Evolutionary conservation across 768 basidiomycete genomes (phyloP).

Genomic region (Candolleomyces eurysporus): DNA sequence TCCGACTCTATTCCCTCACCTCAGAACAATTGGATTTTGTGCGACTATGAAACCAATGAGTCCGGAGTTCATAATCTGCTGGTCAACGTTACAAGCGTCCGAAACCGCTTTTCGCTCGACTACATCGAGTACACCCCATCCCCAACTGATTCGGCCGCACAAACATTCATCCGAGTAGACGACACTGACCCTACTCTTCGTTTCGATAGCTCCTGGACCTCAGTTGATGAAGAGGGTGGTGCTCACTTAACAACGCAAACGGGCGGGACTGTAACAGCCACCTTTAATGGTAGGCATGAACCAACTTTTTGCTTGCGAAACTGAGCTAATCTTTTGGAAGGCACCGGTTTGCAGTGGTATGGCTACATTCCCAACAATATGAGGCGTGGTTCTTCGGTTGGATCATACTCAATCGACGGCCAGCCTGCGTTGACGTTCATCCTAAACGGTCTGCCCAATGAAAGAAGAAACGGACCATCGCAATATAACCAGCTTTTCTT

Average conservation of each 20-base stretch:
- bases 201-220: not conserved
- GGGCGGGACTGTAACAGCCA: not conserved
- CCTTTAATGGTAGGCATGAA: not conserved
- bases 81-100: not conserved
- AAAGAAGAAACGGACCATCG: not conserved
- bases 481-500: conserved; percentile 8
- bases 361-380: not conserved
- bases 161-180: not conserved
- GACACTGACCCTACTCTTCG: not conserved
- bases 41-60: not conserved
- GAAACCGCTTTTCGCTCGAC: not conserved
- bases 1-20: not conserved
- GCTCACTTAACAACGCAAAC: not conserved
- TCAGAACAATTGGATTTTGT: not conserved
- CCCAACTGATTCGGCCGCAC: not conserved
- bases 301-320: no score
- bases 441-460: not conserved
- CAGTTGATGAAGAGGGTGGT: not conserved
- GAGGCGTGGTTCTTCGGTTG: not conserved
- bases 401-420: not conserved
- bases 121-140: not conserved
- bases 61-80: not conserved
- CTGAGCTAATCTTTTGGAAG: not conserved
- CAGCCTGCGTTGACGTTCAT: not conserved
- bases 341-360: conserved; percentile 3